Base-by-base conservation (phyloP, 495 filamentous ascomycete genomes). In the Xylaria scruposa region DNA sequence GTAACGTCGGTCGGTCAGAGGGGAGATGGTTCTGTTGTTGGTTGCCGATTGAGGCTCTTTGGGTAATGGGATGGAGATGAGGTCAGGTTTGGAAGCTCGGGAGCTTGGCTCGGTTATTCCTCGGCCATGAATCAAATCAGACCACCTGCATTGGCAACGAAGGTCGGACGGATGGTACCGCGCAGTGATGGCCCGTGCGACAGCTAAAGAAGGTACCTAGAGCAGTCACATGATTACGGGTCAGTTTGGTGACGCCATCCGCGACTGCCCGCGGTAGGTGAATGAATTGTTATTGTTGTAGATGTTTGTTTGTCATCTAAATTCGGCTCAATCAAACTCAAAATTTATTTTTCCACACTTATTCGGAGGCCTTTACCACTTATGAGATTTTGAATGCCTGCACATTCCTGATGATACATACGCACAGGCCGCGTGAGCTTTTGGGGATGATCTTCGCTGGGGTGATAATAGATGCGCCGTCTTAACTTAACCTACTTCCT, bases 81-180 rank as follows among this genome's bases (percentile, higher is more conserved):
- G 79, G 76, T 79, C 79, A 81, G 75, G 49, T 67, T 42, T 77
- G 74, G 77, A 77, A 74, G 70, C 64, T 75, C 72, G 42, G 67
- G 63, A 74, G 68, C 73, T 70, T 69, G 70, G 71, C 72, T 75
- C 76, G 78, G 74, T 73, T 75, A 75, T 78, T 78, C 72, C 26
- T 70, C 74, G 73, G 78, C 63, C 70, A 72, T 44, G 36, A 10
- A 54, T 40, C 17, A 36, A 70, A 70, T 70, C 68, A 70, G 68
- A 42, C 60, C 68, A 70, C 60, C 58, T n/a, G 44, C 46, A 56
- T 44, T 51, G 42, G 26, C 24, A 24, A 24, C 12, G n/a, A n/a
- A 15, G 46, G 2, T 47, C 21, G 38, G 40, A 42, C 36, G 60
- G 59, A 29, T 42, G 33, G 54, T 59, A 59, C 29, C 66, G 58